Conservation (phyloP, 2,329 filamentous ascomycete genomes). For the Neopestalotiopsis clavispora region DNA sequence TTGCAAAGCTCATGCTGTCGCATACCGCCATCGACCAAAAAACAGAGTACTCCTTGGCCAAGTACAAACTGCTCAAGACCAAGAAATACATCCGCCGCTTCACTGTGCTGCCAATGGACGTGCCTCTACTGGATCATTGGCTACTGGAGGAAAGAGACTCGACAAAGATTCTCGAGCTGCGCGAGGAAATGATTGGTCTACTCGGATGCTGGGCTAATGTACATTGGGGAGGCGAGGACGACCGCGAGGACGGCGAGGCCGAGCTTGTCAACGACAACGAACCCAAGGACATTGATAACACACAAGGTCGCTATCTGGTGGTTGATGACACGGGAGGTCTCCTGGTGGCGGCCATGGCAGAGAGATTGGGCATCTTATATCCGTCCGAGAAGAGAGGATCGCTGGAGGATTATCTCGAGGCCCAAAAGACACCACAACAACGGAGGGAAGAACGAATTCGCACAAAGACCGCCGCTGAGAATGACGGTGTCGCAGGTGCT, state of each 20-base stretch:
- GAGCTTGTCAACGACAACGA: slow-evolving; percentile 25
- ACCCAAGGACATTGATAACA: slow-evolving; percentile 37
- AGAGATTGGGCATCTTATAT: slow-evolving; percentile 84
- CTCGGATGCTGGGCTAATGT: slow-evolving; percentile 90
- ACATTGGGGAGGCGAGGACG: slow-evolving; percentile 65
- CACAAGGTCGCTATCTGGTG: slow-evolving; percentile 72
- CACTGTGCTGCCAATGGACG: slow-evolving; percentile 81
- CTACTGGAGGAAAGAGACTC: slow-evolving; percentile 82
- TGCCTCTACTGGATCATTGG: slow-evolving; percentile 76
- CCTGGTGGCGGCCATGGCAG: slow-evolving; percentile 81
- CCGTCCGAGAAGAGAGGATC: slow-evolving; percentile 36
- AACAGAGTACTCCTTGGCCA: slow-evolving; percentile 89
- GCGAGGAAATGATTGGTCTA: slow-evolving; percentile 82
- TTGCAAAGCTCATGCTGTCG: slow-evolving; percentile 89
- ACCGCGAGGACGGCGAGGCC: slow-evolving; percentile 27
- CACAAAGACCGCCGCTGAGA: slow-evolving; percentile 7
- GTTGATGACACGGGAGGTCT: slow-evolving; percentile 88
- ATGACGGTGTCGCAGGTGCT: slow-evolving; percentile 1
- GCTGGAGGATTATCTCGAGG: slow-evolving; percentile 21
- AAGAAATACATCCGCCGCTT: slow-evolving; percentile 93
- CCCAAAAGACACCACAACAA: slow-evolving; percentile 11
- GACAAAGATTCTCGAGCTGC: slow-evolving; percentile 80
- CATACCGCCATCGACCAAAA: slow-evolving; percentile 93
- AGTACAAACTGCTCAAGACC: slow-evolving; percentile 93
- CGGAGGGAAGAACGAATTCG: slow-evolving; percentile 18